Evolutionary conservation across 108 stramenopile genomes (phyloP), one percentile per base, ranked within the genome.

Genomic region (Fragilariopsis cylindrus): DNA sequence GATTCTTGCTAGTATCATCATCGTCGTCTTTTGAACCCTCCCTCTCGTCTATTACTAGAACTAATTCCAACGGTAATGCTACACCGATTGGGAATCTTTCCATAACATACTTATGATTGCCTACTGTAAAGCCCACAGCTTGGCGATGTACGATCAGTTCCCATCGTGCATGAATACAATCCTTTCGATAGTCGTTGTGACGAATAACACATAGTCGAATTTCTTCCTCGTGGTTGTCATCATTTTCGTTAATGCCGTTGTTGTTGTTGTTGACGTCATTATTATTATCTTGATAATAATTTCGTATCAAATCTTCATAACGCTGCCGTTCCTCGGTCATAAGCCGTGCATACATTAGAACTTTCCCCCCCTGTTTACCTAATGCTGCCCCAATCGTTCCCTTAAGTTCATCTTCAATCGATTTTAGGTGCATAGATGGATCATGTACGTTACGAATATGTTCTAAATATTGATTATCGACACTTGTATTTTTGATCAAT

Each of bases 91-190:
- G 93, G 80, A 86, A 94, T 13, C 81, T 81, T 43, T 79, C 75
- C 69, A 80, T 71, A n/a, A 94, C 91, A 47, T 76, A 82, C 57
- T 77, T 76, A 57, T 94, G 90, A 82, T 94, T 94, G 18, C 84
- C 88, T 12, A 88, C 87, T 11, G 83, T 87, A 42, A 94, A 90
- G 46, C 93, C 93, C 4, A 89, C 90, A 3, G 91, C 91, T 64
- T 94, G 93, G 44, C 93, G 79, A 84, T 94, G 93, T 3, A 94
- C 93, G 16, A 94, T 82, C 8, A 94, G 69, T 68, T 94, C 93
- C 93, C 93, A 94, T 21, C 93, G 73, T 42, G 88, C 88, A 44
- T 81, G 71, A 1, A 86, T 64, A 15, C 89, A 87, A 19, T 89
- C 41, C 63, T 92, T 72, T 39, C 93, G 85, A 18, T 79, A 78